Conservation (phyloP, 768 basidiomycete species). For the Lenzites betulinus region DNA sequence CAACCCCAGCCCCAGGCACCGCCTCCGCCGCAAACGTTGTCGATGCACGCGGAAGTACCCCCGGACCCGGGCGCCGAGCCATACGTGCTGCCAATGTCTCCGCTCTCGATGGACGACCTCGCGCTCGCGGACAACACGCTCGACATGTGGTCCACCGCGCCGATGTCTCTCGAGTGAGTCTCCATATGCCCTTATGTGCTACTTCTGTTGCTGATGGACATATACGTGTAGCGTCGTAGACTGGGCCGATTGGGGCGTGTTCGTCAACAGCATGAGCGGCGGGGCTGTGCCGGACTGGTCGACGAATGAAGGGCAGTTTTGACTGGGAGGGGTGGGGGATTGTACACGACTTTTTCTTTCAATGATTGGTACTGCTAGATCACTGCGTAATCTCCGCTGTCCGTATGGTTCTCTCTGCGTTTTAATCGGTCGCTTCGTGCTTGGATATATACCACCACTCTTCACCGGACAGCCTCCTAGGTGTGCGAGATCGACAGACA, state of each 20-base stretch:
- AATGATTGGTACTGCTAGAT: no score
- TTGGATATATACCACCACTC: no score
- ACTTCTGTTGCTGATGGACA: no score
- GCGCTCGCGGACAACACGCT: slow-evolving; percentile 44
- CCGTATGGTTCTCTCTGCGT: no score
- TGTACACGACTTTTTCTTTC: no score
- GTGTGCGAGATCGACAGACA: no score
- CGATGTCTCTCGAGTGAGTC: slow-evolving; percentile 59
- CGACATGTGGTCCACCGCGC: slow-evolving; percentile 63
- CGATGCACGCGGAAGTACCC: slow-evolving; percentile 25
- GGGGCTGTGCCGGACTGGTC: not conserved
- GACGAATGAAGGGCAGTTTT: not conserved
- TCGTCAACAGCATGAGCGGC: slow-evolving; percentile 36
- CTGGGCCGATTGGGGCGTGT: slow-evolving; percentile 43
- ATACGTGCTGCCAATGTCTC: not conserved
- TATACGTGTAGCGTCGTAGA: slow-evolving; percentile 26
- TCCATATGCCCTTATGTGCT: not conserved
- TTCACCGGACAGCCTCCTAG: no score
- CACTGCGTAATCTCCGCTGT: no score
- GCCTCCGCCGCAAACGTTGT: not conserved
- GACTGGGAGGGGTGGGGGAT: no score
- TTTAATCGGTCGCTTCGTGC: no score
- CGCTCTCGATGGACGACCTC: not conserved
- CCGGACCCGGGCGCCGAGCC: no score
- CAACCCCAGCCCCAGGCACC: not conserved